A percentile compares a stretch with the other conserved stretches of the same genome.
Evolutionary conservation across 139 green algal species (phyloP).

Genomic region (Picochlorum costavermella): DNA sequence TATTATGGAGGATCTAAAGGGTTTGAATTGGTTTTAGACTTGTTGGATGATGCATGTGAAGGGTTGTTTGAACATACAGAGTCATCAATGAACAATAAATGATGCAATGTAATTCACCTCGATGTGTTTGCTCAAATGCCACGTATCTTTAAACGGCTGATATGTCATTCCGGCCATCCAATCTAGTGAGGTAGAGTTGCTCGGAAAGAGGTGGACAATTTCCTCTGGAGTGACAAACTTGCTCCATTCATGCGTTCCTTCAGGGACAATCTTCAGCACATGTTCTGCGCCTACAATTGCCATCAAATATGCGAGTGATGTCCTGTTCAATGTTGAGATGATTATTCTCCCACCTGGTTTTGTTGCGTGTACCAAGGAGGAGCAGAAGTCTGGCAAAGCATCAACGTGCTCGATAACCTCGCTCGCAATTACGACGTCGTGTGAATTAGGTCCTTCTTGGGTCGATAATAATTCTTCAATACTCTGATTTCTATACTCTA

Average conservation of each 20-base stretch:
- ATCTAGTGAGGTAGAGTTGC: constrained; percentile 19
- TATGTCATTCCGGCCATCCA: constrained; percentile 54
- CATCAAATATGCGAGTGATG: constrained; percentile 57
- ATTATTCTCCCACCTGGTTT: constrained; percentile 42
- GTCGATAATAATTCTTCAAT: constrained; percentile 36
- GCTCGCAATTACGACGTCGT: constrained; percentile 49
- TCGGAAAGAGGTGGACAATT: constrained; percentile 45
- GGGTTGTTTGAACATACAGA: constrained; percentile 44
- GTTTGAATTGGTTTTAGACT: constrained; percentile 72
- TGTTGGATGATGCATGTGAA: constrained; percentile 75
- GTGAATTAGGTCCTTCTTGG: constrained; percentile 22
- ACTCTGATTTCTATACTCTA: constrained; percentile 19
- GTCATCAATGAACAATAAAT: constrained; percentile 26
- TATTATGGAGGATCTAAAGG: constrained; percentile 70
- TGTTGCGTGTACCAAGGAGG: constrained; percentile 15
- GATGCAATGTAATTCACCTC: constrained; percentile 75
- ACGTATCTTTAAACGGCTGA: constrained; percentile 34
- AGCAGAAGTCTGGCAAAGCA: constrained; percentile 35
- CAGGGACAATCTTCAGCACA: constrained; percentile 52
- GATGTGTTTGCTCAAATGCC: constrained; percentile 43
- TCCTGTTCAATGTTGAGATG: constrained; percentile 86
- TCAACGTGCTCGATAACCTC: constrained; percentile 69
- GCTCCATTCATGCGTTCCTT: constrained; percentile 74
- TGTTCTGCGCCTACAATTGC: constrained; percentile 82
- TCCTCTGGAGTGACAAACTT: constrained; percentile 89